Evolutionary conservation across 1,139 yeast species (phyloP).

Genomic region (Scheffersomyces titani): DNA sequence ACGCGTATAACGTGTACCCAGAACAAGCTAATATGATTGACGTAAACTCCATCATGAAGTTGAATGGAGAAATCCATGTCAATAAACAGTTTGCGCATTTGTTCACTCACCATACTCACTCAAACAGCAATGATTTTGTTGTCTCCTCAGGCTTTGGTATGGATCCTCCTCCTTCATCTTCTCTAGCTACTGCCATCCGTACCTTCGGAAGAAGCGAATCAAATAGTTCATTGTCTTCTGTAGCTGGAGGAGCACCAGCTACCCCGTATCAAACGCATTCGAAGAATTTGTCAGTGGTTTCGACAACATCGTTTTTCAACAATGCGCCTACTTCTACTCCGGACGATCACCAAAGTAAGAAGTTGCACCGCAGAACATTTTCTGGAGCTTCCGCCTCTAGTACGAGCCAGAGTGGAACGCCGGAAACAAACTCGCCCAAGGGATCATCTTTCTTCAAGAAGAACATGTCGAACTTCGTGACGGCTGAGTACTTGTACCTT

Average conservation of each 20-base stretch:
- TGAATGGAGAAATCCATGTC: constrained; percentile 51
- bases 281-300: constrained; percentile 8
- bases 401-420: constrained; percentile 9
- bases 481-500: constrained; percentile 42
- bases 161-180: constrained; percentile 1
- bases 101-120: constrained; percentile 11
- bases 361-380: constrained; percentile 1
- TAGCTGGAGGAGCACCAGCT: constrained; percentile 1
- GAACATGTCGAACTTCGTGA: constrained; percentile 31
- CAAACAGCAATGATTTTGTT: background rate
- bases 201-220: constrained; percentile 9
- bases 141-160: background rate
- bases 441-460: constrained; percentile 21
- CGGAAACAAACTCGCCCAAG: constrained; percentile 2
- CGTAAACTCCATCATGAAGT: constrained; percentile 52
- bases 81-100: constrained; percentile 40
- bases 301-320: constrained; percentile 17
- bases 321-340: constrained; percentile 10
- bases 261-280: constrained; percentile 4
- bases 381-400: constrained; percentile 4
- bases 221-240: constrained; percentile 8
- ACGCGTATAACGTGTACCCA: constrained; percentile 54
- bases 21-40: constrained; percentile 56
- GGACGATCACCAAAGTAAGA: constrained; percentile 1
- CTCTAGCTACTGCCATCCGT: constrained; percentile 3